Evolutionary conservation across 371 early-diverging fungal species (phyloP).

Genomic region (Chytridiales sp.): DNA sequence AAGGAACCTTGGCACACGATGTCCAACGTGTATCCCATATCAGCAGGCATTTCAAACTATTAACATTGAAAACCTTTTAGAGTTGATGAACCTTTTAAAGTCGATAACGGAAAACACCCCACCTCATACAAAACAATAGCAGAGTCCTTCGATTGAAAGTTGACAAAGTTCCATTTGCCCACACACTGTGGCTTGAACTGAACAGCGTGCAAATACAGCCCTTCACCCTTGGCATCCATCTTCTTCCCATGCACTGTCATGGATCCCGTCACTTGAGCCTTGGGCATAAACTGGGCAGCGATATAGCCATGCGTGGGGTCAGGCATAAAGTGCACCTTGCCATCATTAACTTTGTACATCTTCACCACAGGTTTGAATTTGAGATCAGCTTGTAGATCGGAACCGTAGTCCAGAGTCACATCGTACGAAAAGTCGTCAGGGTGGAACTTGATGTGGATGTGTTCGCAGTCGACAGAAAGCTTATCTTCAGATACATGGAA

Average conservation of each 20-base stretch:
- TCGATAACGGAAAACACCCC: background rate
- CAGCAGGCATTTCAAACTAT: slow-evolving; percentile 79
- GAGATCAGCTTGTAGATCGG: too few species aligned
- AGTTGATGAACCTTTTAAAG: background rate
- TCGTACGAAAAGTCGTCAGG: too few species aligned
- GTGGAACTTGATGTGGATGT: slow-evolving; percentile 62
- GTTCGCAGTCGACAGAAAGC: slow-evolving; percentile 69
- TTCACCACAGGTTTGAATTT: slow-evolving; percentile 64
- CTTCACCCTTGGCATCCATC: slow-evolving; percentile 63
- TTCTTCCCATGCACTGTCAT: slow-evolving; percentile 66
- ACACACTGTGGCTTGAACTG: slow-evolving; percentile 80
- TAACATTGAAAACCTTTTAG: slow-evolving; percentile 22
- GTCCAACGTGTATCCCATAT: slow-evolving; percentile 55
- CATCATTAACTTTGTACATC: slow-evolving; percentile 30
- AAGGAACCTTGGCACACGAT: slow-evolving; percentile 72
- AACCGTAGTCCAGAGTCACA: too few species aligned
- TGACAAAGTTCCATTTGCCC: slow-evolving; percentile 81
- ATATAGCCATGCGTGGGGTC: slow-evolving; percentile 36
- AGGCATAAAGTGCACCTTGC: slow-evolving; percentile 21
- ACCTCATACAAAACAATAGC: slow-evolving; percentile 64
- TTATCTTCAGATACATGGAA: slow-evolving; percentile 55
- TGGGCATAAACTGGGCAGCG: slow-evolving; percentile 71
- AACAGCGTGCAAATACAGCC: slow-evolving; percentile 82
- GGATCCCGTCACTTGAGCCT: slow-evolving; percentile 69
- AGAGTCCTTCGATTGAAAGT: slow-evolving; percentile 58